phyloP scores from a whole-genome alignment of 257 asterid genomes.

The Nicotiana noctiflora region DNA sequence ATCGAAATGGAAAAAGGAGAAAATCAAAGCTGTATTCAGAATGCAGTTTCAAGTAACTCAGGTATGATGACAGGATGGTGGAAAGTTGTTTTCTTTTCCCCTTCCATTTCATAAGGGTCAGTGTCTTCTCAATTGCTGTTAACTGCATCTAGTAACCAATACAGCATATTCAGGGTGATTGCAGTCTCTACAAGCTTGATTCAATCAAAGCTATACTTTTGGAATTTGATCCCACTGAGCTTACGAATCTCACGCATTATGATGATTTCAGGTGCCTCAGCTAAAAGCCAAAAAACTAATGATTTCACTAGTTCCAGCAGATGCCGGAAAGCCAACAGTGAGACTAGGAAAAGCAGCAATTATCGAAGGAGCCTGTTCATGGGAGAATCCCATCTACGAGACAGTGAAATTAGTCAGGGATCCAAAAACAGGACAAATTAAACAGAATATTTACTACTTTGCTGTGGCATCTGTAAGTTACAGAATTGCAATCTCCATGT shows the following conservation, averaged over 20 bases:
- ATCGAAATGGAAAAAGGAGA: conserved; percentile 54
- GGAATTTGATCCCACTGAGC: conserved; percentile 15
- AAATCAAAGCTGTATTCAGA: conserved; percentile 71
- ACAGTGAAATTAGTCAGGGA: conserved; percentile 70
- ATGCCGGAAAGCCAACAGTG: conserved; percentile 78
- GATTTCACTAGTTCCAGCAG: conserved; percentile 86
- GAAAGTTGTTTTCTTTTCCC: not conserved
- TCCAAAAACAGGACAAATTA: conserved; percentile 58
- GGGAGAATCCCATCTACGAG: conserved; percentile 80
- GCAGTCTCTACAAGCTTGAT: not conserved
- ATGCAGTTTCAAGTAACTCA: conserved; percentile 87
- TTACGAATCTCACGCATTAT: conserved; percentile 4
- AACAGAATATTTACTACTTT: conserved; percentile 69
- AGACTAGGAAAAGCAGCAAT: conserved; percentile 64
- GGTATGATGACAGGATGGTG: conserved; percentile 30
- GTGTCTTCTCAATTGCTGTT: not conserved
- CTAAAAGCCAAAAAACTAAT: conserved; percentile 67
- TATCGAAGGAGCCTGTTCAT: conserved; percentile 67
- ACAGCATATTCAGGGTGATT: not conserved
- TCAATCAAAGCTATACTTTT: not conserved
- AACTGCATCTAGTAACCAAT: not conserved
- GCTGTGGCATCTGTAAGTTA: conserved; percentile 70
- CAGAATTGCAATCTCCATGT: conserved; percentile 10
- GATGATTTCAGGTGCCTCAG: conserved; percentile 67
- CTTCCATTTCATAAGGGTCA: not conserved